Evolutionary conservation across 208 protist genomes (phyloP), one percentile per base, ranked within the genome.

Genomic region (Acanthamoeba lenticulata): DNA sequence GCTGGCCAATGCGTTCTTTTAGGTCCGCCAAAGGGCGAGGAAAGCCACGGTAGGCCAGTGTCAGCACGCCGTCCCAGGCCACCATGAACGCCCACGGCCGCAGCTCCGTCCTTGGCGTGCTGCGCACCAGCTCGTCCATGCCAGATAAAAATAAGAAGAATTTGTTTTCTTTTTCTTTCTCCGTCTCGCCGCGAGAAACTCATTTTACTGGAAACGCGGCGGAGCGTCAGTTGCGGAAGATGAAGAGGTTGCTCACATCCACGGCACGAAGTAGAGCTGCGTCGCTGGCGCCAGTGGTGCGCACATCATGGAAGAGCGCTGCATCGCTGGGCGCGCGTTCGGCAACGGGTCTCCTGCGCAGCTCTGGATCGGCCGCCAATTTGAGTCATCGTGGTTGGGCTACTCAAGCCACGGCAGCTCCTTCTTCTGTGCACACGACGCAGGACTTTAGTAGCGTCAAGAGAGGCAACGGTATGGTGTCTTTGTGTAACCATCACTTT

Each of bases 41-140:
- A 47, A 90, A 90, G 32, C 83, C 83, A 29, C 57, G 47, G 47
- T 90, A 90, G n/a, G 49, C 83, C 49, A 90, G 27, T 11, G 83
- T 69, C 36, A 90, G 49, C 52, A 90, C 83, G 0, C 83, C 83
- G 29, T 90, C 83, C 83, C 83, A 90, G 34, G 83, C 83, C 83
- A 90, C 83, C 5, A 90, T 19, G 32, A 90, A 90, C 83, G 17
- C 52, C 52, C 57, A 90, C 52, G 83, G 83, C 49, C 21, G 52
- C n/a, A 90, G 42, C 34, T 47, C 47, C 17, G 83, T 90, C 24
- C 36, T 38, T 19, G 49, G 17, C 9, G 83, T 90, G 34, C 38
- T 44, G 19, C 57, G 34, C 47, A 90, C 57, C 83, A 90, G 38
- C 34, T 38, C 38, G 11, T 90, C 83, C 83, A 90, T 81, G 19